Evolutionary conservation across 306 rosid genomes (phyloP).

Genomic region (Begonia loranthoides): DNA sequence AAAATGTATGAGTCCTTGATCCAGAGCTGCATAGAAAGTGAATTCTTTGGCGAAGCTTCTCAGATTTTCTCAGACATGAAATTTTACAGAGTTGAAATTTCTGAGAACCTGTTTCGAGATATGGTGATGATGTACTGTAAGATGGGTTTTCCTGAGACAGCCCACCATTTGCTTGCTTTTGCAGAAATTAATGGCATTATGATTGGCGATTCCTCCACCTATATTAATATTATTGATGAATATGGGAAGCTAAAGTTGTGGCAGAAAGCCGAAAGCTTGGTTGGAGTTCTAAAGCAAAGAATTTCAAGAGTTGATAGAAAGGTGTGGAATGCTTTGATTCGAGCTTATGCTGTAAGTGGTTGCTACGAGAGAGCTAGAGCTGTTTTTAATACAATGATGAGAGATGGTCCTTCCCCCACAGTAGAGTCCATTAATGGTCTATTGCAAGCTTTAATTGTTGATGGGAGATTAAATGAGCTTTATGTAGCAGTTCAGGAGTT

Average conservation of each 20-base stretch:
- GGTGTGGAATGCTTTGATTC: slow-evolving; percentile 87
- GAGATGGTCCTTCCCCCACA: slow-evolving; percentile 84
- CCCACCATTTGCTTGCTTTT: slow-evolving; percentile 54
- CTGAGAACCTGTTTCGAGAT: slow-evolving; percentile 39
- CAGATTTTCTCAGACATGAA: slow-evolving; percentile 82
- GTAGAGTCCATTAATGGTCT: slow-evolving; percentile 75
- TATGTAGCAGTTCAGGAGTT: slow-evolving; percentile 73
- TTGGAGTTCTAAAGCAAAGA: slow-evolving; percentile 54
- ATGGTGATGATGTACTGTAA: slow-evolving; percentile 61
- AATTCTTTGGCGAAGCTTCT: slow-evolving; percentile 51
- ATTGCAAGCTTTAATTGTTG: slow-evolving; percentile 61
- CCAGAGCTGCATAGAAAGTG: slow-evolving; percentile 60
- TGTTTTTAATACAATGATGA: slow-evolving; percentile 83
- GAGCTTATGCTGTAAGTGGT: slow-evolving; percentile 72
- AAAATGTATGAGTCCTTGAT: slow-evolving; percentile 57
- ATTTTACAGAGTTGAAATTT: slow-evolving; percentile 56
- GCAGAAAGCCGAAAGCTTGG: slow-evolving; percentile 91
- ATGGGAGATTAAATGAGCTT: slow-evolving; percentile 74
- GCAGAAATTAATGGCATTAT: slow-evolving; percentile 41
- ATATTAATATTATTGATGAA: slow-evolving; percentile 46
- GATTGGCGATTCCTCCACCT: slow-evolving; percentile 25
- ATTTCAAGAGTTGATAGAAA: slow-evolving; percentile 44
- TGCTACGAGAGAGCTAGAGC: slow-evolving; percentile 93
- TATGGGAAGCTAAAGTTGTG: slow-evolving; percentile 73
- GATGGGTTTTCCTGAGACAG: slow-evolving; percentile 76